Evolutionary conservation across 345 rosid species (phyloP).

Genomic region (Carallia brachiata): DNA sequence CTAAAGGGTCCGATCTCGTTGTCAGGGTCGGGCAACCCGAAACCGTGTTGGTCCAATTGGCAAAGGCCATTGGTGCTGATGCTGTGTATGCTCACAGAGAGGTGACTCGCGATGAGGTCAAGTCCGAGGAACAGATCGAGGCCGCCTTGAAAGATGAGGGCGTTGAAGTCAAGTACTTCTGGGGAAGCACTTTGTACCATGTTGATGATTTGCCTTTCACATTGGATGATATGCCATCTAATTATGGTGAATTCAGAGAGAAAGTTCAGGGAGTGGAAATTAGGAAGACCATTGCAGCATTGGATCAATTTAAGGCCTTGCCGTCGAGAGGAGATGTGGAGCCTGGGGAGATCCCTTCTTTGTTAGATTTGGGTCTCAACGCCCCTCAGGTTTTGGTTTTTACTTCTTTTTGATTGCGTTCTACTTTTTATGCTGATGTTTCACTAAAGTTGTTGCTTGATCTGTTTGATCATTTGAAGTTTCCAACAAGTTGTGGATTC

Average conservation of each 20-base stretch:
- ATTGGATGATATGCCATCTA: slow-evolving; percentile 77
- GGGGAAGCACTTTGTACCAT: slow-evolving; percentile 97
- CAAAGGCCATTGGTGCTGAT: slow-evolving; percentile 88
- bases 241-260: slow-evolving; percentile 71
- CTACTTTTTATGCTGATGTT: not conserved
- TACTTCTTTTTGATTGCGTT: not conserved
- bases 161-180: slow-evolving; percentile 75
- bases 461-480: no score
- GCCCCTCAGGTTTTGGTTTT: slow-evolving; percentile 54
- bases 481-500: no score
- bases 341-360: slow-evolving; percentile 84
- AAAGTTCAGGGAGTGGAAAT: slow-evolving; percentile 68
- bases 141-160: slow-evolving; percentile 88
- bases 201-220: slow-evolving; percentile 89
- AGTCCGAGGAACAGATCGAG: slow-evolving; percentile 82
- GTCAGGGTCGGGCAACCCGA: slow-evolving; percentile 89
- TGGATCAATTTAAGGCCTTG: slow-evolving; percentile 79
- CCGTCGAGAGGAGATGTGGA: slow-evolving; percentile 94
- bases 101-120: slow-evolving; percentile 81
- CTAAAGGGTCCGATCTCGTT: slow-evolving; percentile 85
- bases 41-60: slow-evolving; percentile 69
- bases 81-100: slow-evolving; percentile 86
- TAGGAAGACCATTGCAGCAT: slow-evolving; percentile 72
- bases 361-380: slow-evolving; percentile 75
- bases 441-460: not conserved